These are phyloP conservation scores for Tolypocladium sp. DNA, from an alignment of 2,329 filamentous ascomycete genomes.

Conservation along the genomic window DNA sequence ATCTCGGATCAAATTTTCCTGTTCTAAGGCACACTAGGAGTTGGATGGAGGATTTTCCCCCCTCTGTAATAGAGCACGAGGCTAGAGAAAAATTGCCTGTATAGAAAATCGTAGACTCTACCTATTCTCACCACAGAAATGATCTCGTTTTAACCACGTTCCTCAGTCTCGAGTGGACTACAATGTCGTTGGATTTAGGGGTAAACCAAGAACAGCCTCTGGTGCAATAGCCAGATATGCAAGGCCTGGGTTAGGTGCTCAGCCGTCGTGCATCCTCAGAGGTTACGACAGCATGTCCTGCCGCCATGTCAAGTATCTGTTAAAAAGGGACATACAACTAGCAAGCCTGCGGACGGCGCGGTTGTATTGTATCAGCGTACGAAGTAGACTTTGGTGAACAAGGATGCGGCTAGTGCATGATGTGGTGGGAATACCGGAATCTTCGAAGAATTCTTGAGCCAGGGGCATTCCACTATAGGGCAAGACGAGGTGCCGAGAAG, in stretches of 20 bases:
- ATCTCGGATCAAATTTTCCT: constrained; percentile 46
- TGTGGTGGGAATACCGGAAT: neutral
- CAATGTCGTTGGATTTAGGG: too few species aligned
- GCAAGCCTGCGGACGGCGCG: neutral
- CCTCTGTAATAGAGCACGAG: neutral
- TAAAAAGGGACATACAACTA: too few species aligned
- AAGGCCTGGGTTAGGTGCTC: neutral
- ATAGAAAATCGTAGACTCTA: neutral
- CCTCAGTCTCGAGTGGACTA: neutral
- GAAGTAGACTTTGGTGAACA: too few species aligned
- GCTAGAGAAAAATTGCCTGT: neutral
- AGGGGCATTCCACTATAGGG: neutral
- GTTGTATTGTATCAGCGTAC: too few species aligned
- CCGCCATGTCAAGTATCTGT: neutral
- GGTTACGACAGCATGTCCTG: neutral
- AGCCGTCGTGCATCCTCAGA: neutral
- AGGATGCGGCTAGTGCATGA: neutral
- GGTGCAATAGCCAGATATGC: neutral
- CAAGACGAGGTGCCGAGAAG: neutral
- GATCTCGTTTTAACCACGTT: neutral
- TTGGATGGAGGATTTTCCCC: neutral
- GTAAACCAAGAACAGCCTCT: neutral
- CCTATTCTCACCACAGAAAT: neutral
- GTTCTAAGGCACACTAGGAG: constrained; percentile 25
- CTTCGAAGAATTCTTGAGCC: neutral